These are phyloP conservation scores for Gossypium australe DNA, from an alignment of 345 rosid species.

Conservation along the genomic window DNA sequence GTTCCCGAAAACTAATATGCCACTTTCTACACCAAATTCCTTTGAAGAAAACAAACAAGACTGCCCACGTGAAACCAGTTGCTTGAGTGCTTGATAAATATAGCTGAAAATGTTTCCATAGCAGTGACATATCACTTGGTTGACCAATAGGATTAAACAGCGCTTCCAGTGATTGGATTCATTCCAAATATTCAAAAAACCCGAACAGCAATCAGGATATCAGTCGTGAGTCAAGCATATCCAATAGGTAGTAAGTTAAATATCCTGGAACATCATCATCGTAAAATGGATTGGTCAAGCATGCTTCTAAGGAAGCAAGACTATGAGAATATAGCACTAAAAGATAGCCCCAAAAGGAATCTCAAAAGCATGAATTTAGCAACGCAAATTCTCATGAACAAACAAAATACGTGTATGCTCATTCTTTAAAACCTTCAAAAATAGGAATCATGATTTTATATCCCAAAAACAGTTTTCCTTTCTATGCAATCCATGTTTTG, in stretches of 20 bases:
- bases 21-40: background rate
- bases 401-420: background rate
- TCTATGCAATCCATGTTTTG: background rate
- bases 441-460: background rate
- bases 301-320: conserved; percentile 7
- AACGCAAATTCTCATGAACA: background rate
- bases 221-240: background rate
- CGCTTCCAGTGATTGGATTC: background rate
- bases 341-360: background rate
- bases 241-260: background rate
- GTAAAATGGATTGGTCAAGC: background rate
- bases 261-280: too few species aligned
- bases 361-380: background rate
- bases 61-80: background rate
- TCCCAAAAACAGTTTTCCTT: background rate
- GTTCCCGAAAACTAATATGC: too few species aligned
- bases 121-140: background rate
- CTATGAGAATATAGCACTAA: background rate
- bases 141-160: background rate
- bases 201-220: background rate
- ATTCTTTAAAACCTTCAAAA: background rate
- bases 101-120: background rate
- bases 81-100: background rate
- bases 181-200: background rate
- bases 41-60: background rate